Evolutionary conservation across 1,284 basidiomycete species (phyloP).

Genomic region (Pholiota adiposa): DNA sequence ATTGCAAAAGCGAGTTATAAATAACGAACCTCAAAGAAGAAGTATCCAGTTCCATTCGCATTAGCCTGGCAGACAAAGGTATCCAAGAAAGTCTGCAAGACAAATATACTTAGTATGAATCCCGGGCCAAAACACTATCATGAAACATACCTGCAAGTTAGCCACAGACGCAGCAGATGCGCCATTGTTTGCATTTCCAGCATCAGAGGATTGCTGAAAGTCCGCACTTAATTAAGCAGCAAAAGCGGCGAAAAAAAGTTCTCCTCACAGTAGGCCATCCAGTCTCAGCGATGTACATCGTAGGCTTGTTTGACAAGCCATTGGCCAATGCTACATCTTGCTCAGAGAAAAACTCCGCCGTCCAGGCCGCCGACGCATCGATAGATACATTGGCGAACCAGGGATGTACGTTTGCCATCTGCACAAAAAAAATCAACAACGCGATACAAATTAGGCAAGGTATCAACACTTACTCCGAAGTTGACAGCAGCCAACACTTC

Average conservation of each 20-base stretch:
- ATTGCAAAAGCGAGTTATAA: not conserved
- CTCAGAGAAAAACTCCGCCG: conserved; percentile 46
- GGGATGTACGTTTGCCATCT: conserved; percentile 86
- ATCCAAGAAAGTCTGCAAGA: conserved; percentile 70
- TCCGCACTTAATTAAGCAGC: not conserved
- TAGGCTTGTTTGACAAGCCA: conserved; percentile 62
- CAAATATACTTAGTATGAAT: not conserved
- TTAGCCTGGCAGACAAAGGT: conserved; percentile 91
- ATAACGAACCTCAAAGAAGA: conserved; percentile 73
- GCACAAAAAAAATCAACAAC: not conserved
- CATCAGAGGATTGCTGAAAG: conserved; percentile 61
- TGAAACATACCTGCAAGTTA: conserved; percentile 61
- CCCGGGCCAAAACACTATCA: not conserved
- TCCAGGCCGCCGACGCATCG: conserved; percentile 65
- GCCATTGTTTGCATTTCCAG: conserved; percentile 61
- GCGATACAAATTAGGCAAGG: not conserved
- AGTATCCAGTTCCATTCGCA: conserved; percentile 80
- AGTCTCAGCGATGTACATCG: conserved; percentile 88
- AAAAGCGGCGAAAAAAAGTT: not conserved
- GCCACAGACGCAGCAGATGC: conserved; percentile 67
- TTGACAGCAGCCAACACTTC: conserved; percentile 74
- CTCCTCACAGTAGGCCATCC: conserved; percentile 84
- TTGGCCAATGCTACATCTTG: conserved; percentile 58
- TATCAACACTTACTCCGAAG: conserved; percentile 52
- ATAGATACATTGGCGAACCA: conserved; percentile 81